Base-by-base conservation (phyloP, 2,329 filamentous ascomycete genomes). In the Mycosphaerelloides madeirae region DNA sequence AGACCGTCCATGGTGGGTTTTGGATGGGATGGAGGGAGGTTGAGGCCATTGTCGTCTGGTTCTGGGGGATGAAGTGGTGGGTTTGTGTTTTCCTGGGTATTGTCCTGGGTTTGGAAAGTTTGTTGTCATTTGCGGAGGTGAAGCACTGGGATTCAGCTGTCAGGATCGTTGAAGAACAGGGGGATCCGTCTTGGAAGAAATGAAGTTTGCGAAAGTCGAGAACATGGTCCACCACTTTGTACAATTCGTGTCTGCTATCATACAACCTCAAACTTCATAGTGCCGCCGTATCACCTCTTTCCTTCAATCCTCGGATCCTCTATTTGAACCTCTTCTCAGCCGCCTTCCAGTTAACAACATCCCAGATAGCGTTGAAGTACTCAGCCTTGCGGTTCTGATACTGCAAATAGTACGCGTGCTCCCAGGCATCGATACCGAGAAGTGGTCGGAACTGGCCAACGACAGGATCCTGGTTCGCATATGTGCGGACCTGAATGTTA, bases 351-450 rank as follows among this genome's bases (percentile, higher is more conserved):
- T 95, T 95, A 68, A 95, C 75, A 38, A 95, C 89, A 58, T 95
- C 87, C 90, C 90, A 95, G 66, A 95, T 85, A 47, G 87, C 87
- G 61, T 79, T 79, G 71, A 95, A 95, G 77, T 95, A 95, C 74
- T 95, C 89, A 46, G 85, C 89, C 81, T 95, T 95, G 70, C 88
- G 84, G 78, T 95, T 95, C 80, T 95, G 80, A 74, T 95, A 95
- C 75, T 95, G 87, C 51, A 95, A 77, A 73, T 95, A 94, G 76
- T 94, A 95, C 41, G 89, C 89, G 71, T 95, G 89, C 77, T 95
- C 89, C 89, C 89, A 95, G 43, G 89, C 90, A 73, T 96, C 90
- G 61, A 96, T 84, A 45, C 90, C 90, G 36, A 96, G 73, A 38
- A 96, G 75, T 29, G 90, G 90, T 61, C 81, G 77, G 65, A 85